Conservation (phyloP, 2,329 filamentous ascomycete species). For the Pseudocercospora macadamiae region DNA sequence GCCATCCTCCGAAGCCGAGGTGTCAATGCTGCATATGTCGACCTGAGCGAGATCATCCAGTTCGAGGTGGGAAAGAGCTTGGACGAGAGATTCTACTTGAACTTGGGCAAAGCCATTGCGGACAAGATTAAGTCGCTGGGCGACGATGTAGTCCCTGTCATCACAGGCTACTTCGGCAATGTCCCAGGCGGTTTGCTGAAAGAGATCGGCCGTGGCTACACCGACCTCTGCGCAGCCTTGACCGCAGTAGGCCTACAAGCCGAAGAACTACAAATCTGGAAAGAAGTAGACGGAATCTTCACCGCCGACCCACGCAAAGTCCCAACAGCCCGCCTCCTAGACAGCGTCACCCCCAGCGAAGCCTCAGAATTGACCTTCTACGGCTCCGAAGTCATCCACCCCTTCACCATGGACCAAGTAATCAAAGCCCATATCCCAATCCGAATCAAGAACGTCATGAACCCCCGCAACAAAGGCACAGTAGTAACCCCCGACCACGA, state of each 20-base stretch:
- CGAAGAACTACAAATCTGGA: slow-evolving; percentile 94
- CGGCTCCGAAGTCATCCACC: slow-evolving; percentile 89
- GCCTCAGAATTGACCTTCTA: slow-evolving; percentile 86
- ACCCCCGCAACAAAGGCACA: slow-evolving; percentile 76
- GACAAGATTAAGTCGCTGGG: slow-evolving; percentile 47
- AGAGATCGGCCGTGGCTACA: slow-evolving; percentile 92
- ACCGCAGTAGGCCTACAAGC: slow-evolving; percentile 87
- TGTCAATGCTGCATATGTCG: slow-evolving; percentile 85
- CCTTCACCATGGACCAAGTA: slow-evolving; percentile 96
- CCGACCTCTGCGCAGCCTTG: slow-evolving; percentile 90
- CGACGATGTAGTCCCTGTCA: slow-evolving; percentile 51
- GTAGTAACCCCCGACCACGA: slow-evolving; percentile 77
- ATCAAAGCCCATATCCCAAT: slow-evolving; percentile 78
- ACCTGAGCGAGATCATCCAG: slow-evolving; percentile 80
- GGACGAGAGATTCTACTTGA: slow-evolving; percentile 52
- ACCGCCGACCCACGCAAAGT: slow-evolving; percentile 84
- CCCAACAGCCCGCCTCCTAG: slow-evolving; percentile 86
- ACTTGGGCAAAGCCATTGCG: slow-evolving; percentile 46
- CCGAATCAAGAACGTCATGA: slow-evolving; percentile 91
- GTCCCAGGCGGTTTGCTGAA: slow-evolving; percentile 90
- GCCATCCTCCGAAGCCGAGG: slow-evolving; percentile 78
- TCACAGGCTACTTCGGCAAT: slow-evolving; percentile 91
- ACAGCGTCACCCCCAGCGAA: slow-evolving; percentile 88
- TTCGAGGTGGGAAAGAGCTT: slow-evolving; percentile 51
- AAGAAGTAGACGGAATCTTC: slow-evolving; percentile 97